Evolutionary conservation across 192 early-diverging fungal species (phyloP), one percentile per base, ranked within the genome.

Genomic region (Entophlyctis luteolus): DNA sequence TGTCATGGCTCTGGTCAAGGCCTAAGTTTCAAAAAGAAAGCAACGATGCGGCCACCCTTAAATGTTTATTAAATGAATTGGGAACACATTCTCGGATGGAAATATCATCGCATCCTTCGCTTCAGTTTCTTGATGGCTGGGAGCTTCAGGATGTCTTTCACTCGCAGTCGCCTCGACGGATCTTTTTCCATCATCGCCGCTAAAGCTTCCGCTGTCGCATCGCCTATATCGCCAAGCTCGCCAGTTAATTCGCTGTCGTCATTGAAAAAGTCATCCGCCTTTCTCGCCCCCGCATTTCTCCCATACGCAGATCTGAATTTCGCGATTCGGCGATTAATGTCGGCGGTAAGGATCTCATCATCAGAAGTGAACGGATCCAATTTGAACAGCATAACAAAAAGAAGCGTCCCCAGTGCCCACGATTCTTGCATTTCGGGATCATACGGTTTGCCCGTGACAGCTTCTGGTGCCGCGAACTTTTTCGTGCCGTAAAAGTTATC

Each of bases 401-500:
- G 71, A 8, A 84, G 76, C 10, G 79, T 82, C 12, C 83, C 83
- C 16, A 84, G 75, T 10, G 78, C 74, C 83, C 83, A 84, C 1
- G 82, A 75, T 67, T 84, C 83, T 59, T 84, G 83, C 16, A 71
- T 45, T 37, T 74, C 77, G 5, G 74, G 76, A 33, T 67, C 38
- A 50, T 84, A 82, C 20, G 66, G 29, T 8, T 78, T 55, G 2
- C 77, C 71, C 2, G 33, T 56, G 28, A 78, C 33, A 3, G 80
- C 79, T 75, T 84, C 80, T 0, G 83, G 83, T n/a, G 77, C 71
- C 4, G 80, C 73, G 71, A 84, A 84, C 67, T 84, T 84, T 49
- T 77, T 77, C 1, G 83, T 84, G 32, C 83, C 83, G 68, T 78
- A 84, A 65, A 84, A 84, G 59, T 62, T 29, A 33, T 63, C 68